These are phyloP conservation scores for Alternaria rosae DNA, from an alignment of 2,329 filamentous ascomycete species.

Conservation along the genomic window DNA sequence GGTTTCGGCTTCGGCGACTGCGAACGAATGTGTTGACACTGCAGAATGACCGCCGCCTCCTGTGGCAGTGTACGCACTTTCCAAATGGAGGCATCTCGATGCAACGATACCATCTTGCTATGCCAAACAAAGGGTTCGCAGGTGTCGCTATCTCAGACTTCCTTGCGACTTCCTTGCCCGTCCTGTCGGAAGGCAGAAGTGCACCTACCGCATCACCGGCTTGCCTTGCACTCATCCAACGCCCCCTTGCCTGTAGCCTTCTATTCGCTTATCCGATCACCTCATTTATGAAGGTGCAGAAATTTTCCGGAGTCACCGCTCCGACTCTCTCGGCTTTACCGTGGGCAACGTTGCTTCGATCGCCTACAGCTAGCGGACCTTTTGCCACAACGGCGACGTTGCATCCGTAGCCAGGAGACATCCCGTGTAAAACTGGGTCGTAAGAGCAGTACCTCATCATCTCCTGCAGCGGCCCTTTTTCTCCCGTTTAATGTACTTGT, in stretches of 20 bases:
- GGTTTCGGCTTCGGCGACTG: background rate
- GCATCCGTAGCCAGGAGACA: background rate
- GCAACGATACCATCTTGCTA: background rate
- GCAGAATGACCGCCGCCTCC: background rate
- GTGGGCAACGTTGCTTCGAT: background rate
- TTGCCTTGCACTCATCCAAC: background rate
- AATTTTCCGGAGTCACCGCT: background rate
- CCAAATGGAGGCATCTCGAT: background rate
- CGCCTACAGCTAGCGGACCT: conserved; percentile 1
- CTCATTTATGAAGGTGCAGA: background rate
- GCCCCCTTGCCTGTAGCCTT: background rate
- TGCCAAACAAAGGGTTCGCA: background rate
- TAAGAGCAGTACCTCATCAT: background rate
- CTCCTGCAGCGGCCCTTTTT: conserved; percentile 3
- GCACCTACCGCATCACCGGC: background rate
- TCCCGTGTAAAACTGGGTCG: conserved; percentile 1
- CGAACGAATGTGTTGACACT: background rate
- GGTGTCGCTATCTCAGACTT: background rate
- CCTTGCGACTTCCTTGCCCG: background rate
- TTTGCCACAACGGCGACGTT: conserved; percentile 5
- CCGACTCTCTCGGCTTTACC: conserved; percentile 2
- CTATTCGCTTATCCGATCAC: background rate
- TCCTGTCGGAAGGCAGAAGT: background rate
- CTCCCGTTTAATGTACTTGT: conserved; percentile 1
- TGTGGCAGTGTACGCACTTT: background rate